phyloP scores from a whole-genome alignment of 495 filamentous ascomycete genomes.

The Rostrohypoxylon terebratum region DNA sequence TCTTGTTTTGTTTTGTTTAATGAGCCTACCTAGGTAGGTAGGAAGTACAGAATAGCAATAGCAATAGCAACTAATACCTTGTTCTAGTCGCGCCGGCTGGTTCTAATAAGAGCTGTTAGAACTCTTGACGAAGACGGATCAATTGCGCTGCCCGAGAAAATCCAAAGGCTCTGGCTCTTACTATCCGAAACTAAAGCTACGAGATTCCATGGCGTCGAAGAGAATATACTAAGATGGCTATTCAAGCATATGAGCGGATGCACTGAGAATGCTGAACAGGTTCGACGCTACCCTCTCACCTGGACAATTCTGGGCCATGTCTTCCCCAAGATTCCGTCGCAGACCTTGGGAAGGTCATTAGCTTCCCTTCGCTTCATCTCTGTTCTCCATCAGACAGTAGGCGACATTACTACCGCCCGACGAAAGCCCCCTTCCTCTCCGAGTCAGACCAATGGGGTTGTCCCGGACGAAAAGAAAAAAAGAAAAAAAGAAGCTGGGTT shows the following conservation, averaged over 20 bases:
- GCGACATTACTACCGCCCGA: slow-evolving; percentile 54
- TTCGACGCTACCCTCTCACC: slow-evolving; percentile 58
- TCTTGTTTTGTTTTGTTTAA: no score
- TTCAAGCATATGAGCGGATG: slow-evolving; percentile 61
- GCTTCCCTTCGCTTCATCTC: slow-evolving; percentile 57
- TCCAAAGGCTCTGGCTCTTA: slow-evolving; percentile 53
- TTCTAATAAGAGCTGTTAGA: slow-evolving; percentile 47
- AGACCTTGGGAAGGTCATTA: slow-evolving; percentile 59
- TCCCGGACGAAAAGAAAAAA: slow-evolving; percentile 47
- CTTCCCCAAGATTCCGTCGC: slow-evolving; percentile 57
- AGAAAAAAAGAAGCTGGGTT: slow-evolving; percentile 50
- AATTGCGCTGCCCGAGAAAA: slow-evolving; percentile 54
- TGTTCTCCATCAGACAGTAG: slow-evolving; percentile 56
- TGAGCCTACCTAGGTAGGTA: not conserved
- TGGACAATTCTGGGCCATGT: slow-evolving; percentile 58
- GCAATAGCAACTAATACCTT: slow-evolving; percentile 28
- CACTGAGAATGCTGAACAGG: slow-evolving; percentile 54
- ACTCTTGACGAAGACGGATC: slow-evolving; percentile 56
- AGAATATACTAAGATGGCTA: slow-evolving; percentile 61
- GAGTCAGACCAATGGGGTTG: slow-evolving; percentile 18
- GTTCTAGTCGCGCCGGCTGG: slow-evolving; percentile 44
- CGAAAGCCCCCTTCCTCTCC: slow-evolving; percentile 8
- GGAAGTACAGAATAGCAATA: slow-evolving; percentile 17
- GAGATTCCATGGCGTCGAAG: slow-evolving; percentile 60
- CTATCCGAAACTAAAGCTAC: slow-evolving; percentile 48